These are phyloP conservation scores for Funneliformis caledonium DNA, from an alignment of 371 early-diverging fungal species.

Conservation along the genomic window DNA sequence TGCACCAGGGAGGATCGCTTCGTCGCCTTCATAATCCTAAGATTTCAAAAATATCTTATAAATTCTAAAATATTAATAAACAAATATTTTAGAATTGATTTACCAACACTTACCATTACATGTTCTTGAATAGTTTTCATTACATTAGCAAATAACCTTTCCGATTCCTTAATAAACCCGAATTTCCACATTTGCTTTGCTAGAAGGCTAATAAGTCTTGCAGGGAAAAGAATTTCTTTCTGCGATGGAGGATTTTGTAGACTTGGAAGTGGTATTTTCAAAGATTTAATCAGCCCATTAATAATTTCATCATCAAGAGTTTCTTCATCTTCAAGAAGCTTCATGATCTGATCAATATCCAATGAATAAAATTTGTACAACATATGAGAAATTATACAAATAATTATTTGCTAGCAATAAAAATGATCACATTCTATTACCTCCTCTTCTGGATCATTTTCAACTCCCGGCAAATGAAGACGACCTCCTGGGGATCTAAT, in stretches of 20 bases:
- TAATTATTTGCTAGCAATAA: not conserved
- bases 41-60: constrained; percentile 35
- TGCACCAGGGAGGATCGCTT: constrained; percentile 67
- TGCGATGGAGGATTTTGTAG: constrained; percentile 77
- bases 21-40: constrained; percentile 56
- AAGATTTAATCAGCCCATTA: constrained; percentile 81
- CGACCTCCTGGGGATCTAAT: constrained; percentile 40
- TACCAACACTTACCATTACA: constrained; percentile 56
- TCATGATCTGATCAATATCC: constrained; percentile 26
- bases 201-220: constrained; percentile 86
- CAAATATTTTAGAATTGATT: not conserved
- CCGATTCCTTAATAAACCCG: constrained; percentile 81
- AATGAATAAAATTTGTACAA: not conserved
- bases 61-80: constrained; percentile 24
- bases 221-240: constrained; percentile 93
- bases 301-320: constrained; percentile 87
- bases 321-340: constrained; percentile 53
- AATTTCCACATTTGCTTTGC: constrained; percentile 89
- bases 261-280: constrained; percentile 88
- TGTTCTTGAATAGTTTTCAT: constrained; percentile 86
- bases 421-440: constrained; percentile 37
- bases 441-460: constrained; percentile 59
- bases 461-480: constrained; percentile 37
- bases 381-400: not conserved
- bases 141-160: constrained; percentile 79